Conservation (phyloP, 495 filamentous ascomycete species). For the Annulohypoxylon bovei region DNA sequence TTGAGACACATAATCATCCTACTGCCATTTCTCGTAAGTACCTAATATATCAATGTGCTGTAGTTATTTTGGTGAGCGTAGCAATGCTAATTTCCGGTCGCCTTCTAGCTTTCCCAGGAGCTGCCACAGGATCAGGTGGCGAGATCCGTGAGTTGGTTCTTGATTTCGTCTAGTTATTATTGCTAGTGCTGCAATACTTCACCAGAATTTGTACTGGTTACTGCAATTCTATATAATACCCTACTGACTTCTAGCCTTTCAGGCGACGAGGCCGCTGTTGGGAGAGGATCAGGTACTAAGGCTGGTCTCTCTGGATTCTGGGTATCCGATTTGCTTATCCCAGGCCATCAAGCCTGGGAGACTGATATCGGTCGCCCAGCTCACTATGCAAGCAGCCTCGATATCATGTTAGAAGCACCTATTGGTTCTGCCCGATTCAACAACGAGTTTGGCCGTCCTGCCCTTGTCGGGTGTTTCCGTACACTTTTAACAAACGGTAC, state of each 20-base stretch:
- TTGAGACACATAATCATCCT: constrained; percentile 98
- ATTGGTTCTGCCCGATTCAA: constrained; percentile 95
- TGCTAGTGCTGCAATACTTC: neutral
- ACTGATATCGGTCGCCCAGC: constrained; percentile 86
- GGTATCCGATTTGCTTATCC: constrained; percentile 92
- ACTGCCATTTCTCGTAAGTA: constrained; percentile 81
- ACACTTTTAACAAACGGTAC: constrained; percentile 78
- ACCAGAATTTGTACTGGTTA: too few species aligned
- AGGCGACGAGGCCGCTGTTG: constrained; percentile 89
- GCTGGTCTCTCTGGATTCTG: constrained; percentile 92
- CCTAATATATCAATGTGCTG: neutral
- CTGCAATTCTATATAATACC: neutral
- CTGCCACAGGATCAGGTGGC: constrained; percentile 94
- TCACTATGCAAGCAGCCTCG: constrained; percentile 90
- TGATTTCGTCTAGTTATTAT: neutral
- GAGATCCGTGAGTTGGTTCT: constrained; percentile 69
- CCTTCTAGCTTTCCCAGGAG: constrained; percentile 68
- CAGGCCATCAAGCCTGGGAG: constrained; percentile 85
- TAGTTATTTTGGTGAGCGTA: neutral
- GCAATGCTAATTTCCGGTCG: constrained; percentile 1
- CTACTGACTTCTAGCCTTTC: neutral
- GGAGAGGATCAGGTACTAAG: constrained; percentile 90
- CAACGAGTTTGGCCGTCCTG: constrained; percentile 97
- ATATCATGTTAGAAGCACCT: constrained; percentile 97
- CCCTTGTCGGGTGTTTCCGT: constrained; percentile 87